Conservation (phyloP, 257 asterid species). For the Solanum sitiens region DNA sequence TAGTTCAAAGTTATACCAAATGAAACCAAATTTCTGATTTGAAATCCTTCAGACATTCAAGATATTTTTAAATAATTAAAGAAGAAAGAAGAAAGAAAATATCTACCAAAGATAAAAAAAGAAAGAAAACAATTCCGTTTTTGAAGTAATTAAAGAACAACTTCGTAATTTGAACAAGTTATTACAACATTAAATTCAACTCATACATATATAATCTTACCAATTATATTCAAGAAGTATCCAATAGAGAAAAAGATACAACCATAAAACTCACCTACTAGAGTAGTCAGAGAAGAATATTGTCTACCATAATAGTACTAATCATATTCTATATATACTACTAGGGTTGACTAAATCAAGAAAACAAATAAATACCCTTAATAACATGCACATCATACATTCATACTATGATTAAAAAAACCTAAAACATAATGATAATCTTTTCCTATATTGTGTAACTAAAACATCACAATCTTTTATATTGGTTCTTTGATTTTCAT, state of each 20-base stretch:
- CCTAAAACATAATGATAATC: not conserved
- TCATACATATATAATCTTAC: not conserved
- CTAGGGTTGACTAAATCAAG: not conserved
- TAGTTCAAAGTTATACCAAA: not conserved
- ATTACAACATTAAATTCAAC: not conserved
- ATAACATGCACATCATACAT: not conserved
- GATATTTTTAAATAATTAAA: too few species aligned
- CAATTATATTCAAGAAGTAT: not conserved
- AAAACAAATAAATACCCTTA: not conserved
- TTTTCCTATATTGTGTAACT: not conserved
- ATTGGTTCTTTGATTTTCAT: not conserved
- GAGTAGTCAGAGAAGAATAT: not conserved
- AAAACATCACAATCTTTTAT: not conserved
- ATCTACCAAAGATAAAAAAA: not conserved
- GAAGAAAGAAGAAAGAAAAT: not conserved
- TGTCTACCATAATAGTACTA: not conserved
- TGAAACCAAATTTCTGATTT: not conserved
- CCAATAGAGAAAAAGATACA: not conserved
- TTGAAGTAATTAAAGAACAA: not conserved
- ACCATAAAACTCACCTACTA: not conserved
- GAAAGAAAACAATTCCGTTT: not conserved
- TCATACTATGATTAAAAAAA: not conserved
- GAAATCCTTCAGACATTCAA: not conserved
- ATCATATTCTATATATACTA: not conserved
- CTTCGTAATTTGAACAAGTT: not conserved